phyloP scores from a whole-genome alignment of 225 moss, liverwort and hornwort species.

The Physcomitrium patens region DNA sequence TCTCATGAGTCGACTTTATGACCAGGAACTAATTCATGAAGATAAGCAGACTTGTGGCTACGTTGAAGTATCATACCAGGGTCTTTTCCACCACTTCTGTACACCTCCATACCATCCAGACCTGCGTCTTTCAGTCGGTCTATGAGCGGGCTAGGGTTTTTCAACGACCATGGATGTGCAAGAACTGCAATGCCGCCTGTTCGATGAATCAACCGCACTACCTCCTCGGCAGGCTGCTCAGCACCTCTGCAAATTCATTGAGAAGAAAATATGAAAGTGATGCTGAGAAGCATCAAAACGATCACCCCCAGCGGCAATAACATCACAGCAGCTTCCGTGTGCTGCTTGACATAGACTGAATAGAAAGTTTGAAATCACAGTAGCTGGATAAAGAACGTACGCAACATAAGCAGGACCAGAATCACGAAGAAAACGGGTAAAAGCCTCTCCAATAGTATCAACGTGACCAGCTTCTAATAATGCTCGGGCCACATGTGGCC shows the following conservation, averaged over 20 bases:
- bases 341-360: background rate
- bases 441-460: slow-evolving; percentile 68
- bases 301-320: background rate
- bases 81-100: slow-evolving; percentile 72
- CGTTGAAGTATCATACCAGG: slow-evolving; percentile 46
- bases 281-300: background rate
- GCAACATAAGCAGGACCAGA: slow-evolving; percentile 89
- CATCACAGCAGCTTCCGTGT: background rate
- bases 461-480: slow-evolving; percentile 92
- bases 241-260: slow-evolving; percentile 70
- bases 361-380: background rate
- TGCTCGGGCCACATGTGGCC: slow-evolving; percentile 89
- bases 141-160: slow-evolving; percentile 71
- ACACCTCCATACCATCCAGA: slow-evolving; percentile 89
- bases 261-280: slow-evolving; percentile 5
- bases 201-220: slow-evolving; percentile 67
- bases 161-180: slow-evolving; percentile 94
- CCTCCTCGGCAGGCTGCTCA: slow-evolving; percentile 90
- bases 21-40: slow-evolving; percentile 5
- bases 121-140: slow-evolving; percentile 74
- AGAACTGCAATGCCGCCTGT: slow-evolving; percentile 86
- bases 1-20: background rate
- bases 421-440: slow-evolving; percentile 71
- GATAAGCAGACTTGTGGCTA: background rate
- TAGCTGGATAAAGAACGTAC: slow-evolving; percentile 39